Percentiles rank a stretch among this genome's conserved stretches.
phyloP scores from a whole-genome alignment of 1,139 yeast genomes.

The Kurtzmaniella quercitrusa region DNA sequence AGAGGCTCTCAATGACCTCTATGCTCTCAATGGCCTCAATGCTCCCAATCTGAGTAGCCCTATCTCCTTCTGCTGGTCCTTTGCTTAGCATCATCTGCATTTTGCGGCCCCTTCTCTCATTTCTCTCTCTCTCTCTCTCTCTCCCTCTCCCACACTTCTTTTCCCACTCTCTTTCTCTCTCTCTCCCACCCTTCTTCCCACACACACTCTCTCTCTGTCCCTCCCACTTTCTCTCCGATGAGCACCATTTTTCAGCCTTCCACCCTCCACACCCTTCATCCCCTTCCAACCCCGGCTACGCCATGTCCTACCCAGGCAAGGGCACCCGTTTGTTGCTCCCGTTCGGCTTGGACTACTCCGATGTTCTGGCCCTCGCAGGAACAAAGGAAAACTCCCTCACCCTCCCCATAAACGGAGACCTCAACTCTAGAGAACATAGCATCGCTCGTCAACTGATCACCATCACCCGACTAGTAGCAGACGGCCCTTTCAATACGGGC shows the following conservation, averaged over 20 bases:
- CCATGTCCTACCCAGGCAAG: constrained; percentile 25
- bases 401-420: constrained; percentile 67
- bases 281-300: background rate
- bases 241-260: background rate
- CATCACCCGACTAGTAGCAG: constrained; percentile 53
- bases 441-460: constrained; percentile 63
- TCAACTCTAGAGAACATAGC: constrained; percentile 51
- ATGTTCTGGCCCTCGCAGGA: constrained; percentile 30
- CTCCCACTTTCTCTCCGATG: background rate
- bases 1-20: too few relatives aligned
- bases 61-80: too few relatives aligned
- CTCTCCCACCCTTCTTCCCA: too few relatives aligned
- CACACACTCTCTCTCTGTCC: too few relatives aligned
- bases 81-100: too few relatives aligned
- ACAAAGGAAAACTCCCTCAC: constrained; percentile 15
- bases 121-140: background rate
- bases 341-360: constrained; percentile 66
- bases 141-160: background rate
- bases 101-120: background rate
- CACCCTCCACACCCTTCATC: background rate
- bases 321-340: constrained; percentile 43
- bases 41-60: too few relatives aligned
- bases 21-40: too few relatives aligned
- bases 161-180: too few relatives aligned
- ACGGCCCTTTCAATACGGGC: constrained; percentile 80